Percentiles rank a stretch among this genome's conserved stretches.
Evolutionary conservation across 257 asterid genomes (phyloP).

Genomic region (Jacaranda mimosifolia): DNA sequence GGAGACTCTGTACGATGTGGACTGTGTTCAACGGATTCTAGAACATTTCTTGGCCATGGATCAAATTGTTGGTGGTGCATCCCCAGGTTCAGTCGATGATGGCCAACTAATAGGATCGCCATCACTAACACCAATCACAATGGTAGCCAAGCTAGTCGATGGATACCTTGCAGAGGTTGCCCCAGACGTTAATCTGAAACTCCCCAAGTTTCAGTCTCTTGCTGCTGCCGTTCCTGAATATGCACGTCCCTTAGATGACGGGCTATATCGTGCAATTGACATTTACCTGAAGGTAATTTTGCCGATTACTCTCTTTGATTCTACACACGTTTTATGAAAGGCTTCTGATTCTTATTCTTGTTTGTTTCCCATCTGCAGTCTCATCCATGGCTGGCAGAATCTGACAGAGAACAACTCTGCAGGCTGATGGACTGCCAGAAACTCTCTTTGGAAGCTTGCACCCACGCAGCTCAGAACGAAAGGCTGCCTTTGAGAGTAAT

Average conservation of each 20-base stretch:
- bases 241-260: slow-evolving; percentile 94
- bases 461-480: slow-evolving; percentile 98
- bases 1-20: slow-evolving; percentile 97
- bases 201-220: slow-evolving; percentile 85
- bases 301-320: slow-evolving; percentile 1
- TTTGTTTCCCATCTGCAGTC: slow-evolving; percentile 62
- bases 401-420: slow-evolving; percentile 92
- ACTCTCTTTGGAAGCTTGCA: slow-evolving; percentile 95
- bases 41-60: slow-evolving; percentile 92
- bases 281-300: slow-evolving; percentile 83
- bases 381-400: slow-evolving; percentile 90
- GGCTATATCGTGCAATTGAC: slow-evolving; percentile 95
- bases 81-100: slow-evolving; percentile 84
- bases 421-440: slow-evolving; percentile 98
- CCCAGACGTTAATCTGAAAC: slow-evolving; percentile 87
- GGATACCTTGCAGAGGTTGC: slow-evolving; percentile 98
- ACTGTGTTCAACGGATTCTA: slow-evolving; percentile 79
- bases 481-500: slow-evolving; percentile 84
- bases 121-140: slow-evolving; percentile 86
- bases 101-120: slow-evolving; percentile 86
- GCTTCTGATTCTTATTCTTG: background rate
- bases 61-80: slow-evolving; percentile 70
- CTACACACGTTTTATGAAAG: background rate
- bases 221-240: slow-evolving; percentile 94
- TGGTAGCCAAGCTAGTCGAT: slow-evolving; percentile 90